Evolutionary conservation across 805 yeast species (phyloP), one percentile per base, ranked within the genome.

Genomic region (Gaillardinia entomophila): DNA sequence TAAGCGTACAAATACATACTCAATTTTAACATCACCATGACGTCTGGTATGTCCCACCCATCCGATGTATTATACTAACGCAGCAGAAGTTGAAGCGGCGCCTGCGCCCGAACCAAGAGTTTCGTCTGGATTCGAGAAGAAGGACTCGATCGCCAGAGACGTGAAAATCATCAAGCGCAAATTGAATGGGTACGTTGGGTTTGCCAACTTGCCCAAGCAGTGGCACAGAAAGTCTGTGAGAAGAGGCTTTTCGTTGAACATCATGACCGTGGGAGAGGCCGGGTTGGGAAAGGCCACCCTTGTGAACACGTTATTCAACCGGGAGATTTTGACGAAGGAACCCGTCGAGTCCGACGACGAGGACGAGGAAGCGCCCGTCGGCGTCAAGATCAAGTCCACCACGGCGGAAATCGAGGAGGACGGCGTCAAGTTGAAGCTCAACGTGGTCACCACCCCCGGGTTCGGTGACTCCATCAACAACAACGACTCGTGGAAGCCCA

Each of bases 121-220:
- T 6, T 19, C 22, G 6, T 19, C 22, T 19, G 22, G 22, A 19
- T 19, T 6, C 10, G 22, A 19, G 22, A 19, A 19, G 10, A 37
- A 38, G 30, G 46, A 40, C 4, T 30, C 40, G 13, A 22, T 40
- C 30, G 47, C 49, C 24, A 60, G 44, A 36, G 75, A 71, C 24
- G 62, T 75, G 40, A 81, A 82, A 48, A 68, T 87, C 40, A 75
- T 86, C 49, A 79, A 82, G 47, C 80, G 95, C 48, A 87, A 87
- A 55, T 76, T 90, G 48, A 84, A 81, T 46, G 90, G 95, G 3
- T 89, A 83, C 55, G 98, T 92, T 35, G 98, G 98, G 4, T 92
- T 92, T 64, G 95, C 97, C 45, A 92, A 89, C 63, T 72, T 92
- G 53, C 98, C 98, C 37, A 92, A 89, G 55, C 98, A 92, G 68